These are phyloP conservation scores for Penicillium paradoxum DNA, from an alignment of 495 filamentous ascomycete genomes.

Conservation along the genomic window DNA sequence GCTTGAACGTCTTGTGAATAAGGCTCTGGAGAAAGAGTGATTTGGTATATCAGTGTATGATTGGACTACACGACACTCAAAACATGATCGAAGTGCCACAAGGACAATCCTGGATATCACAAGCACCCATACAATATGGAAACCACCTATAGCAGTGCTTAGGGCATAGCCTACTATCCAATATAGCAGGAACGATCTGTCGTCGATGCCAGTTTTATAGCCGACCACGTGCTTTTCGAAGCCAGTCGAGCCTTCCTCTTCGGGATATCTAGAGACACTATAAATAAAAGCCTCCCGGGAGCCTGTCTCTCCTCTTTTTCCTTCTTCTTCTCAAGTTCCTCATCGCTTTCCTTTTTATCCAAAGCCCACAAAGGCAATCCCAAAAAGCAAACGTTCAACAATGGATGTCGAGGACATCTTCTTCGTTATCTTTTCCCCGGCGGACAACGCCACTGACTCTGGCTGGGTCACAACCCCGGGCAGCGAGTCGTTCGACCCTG, in stretches of 20 bases:
- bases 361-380: not conserved
- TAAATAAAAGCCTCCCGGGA: not conserved
- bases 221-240: not conserved
- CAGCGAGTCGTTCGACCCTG: not conserved
- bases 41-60: not conserved
- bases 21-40: conserved; percentile 24
- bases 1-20: conserved; percentile 27
- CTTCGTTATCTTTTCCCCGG: not conserved
- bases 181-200: not conserved
- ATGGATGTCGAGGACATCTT: not conserved
- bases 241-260: not conserved
- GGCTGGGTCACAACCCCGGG: not conserved
- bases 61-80: not conserved
- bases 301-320: too few relatives aligned
- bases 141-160: not conserved
- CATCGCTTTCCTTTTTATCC: not conserved
- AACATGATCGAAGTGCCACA: not conserved
- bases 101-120: too few relatives aligned
- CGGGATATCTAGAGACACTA: not conserved
- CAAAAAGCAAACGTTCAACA: not conserved
- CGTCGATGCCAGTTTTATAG: not conserved
- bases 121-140: too few relatives aligned
- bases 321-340: not conserved
- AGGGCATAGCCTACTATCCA: not conserved
- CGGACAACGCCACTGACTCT: not conserved